Evolutionary conservation across 257 asterid genomes (phyloP).

Genomic region (Solanum infundibuliforme): DNA sequence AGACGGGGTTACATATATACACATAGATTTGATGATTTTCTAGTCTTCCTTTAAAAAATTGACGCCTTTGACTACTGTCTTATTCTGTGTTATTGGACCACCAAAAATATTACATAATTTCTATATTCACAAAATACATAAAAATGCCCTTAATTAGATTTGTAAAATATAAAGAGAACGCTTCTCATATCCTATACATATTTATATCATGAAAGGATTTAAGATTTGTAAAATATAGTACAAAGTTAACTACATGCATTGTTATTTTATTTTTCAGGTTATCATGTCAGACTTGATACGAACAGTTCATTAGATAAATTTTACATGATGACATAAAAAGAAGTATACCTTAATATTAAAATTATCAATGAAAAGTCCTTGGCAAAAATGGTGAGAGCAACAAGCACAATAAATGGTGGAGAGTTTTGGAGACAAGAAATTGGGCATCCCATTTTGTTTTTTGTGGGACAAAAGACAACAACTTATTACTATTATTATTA

Average conservation of each 20-base stretch:
- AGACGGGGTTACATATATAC: background rate
- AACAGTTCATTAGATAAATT: background rate
- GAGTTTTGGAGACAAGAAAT: background rate
- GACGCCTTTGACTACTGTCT: background rate
- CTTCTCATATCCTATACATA: background rate
- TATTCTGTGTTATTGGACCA: background rate
- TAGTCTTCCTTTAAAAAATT: background rate
- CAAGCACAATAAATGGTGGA: conserved; percentile 9
- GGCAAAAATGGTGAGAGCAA: conserved; percentile 21
- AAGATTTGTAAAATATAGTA: background rate
- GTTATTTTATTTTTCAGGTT: background rate
- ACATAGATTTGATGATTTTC: background rate
- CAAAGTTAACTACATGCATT: background rate
- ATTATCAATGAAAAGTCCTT: background rate
- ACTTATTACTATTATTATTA: background rate
- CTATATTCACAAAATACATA: background rate
- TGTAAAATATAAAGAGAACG: background rate
- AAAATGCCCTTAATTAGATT: background rate
- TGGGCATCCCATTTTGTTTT: background rate
- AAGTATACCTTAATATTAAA: background rate
- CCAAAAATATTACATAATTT: background rate
- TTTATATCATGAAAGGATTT: background rate
- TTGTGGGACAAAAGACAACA: background rate
- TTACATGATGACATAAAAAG: background rate
- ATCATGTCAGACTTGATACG: background rate